A percentile compares a stretch with the other conserved stretches of the same genome.
Evolutionary conservation across 768 basidiomycete genomes (phyloP).

Genomic region (Pisolithus sp.): DNA sequence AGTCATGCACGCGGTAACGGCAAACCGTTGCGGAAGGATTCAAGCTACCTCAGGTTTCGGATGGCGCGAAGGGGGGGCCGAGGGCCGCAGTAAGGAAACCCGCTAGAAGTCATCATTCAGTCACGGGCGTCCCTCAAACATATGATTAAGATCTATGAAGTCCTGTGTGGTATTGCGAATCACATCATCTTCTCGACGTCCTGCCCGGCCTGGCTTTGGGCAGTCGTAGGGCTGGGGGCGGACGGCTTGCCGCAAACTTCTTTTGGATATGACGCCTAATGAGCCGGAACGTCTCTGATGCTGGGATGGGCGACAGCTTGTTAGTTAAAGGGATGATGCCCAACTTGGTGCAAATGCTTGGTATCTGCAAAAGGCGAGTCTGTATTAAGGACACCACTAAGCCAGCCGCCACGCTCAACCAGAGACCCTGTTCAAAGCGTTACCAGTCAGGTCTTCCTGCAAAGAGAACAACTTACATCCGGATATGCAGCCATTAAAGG

Average conservation of each 20-base stretch:
- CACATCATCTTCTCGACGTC: background rate
- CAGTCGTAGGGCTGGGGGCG: background rate
- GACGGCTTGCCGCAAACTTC: background rate
- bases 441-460: background rate
- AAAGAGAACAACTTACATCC: slow-evolving; percentile 41
- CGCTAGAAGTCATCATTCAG: too few species aligned
- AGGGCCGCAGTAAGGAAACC: too few species aligned
- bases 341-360: slow-evolving; percentile 35
- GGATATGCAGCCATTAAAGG: slow-evolving; percentile 56
- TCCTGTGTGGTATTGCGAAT: background rate
- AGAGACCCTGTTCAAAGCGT: slow-evolving; percentile 41
- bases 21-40: too few species aligned
- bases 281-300: slow-evolving; percentile 18
- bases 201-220: background rate
- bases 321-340: slow-evolving; percentile 22
- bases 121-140: too few species aligned
- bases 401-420: slow-evolving; percentile 52
- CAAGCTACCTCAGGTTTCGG: too few species aligned
- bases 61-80: too few species aligned
- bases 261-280: background rate
- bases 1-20: too few species aligned
- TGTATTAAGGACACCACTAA: slow-evolving; percentile 42
- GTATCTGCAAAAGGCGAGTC: slow-evolving; percentile 37
- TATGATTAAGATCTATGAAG: background rate
- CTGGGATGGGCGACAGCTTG: slow-evolving; percentile 18